phyloP scores from a whole-genome alignment of 176 grass and related monocot species.

The Triticum turgidum region DNA sequence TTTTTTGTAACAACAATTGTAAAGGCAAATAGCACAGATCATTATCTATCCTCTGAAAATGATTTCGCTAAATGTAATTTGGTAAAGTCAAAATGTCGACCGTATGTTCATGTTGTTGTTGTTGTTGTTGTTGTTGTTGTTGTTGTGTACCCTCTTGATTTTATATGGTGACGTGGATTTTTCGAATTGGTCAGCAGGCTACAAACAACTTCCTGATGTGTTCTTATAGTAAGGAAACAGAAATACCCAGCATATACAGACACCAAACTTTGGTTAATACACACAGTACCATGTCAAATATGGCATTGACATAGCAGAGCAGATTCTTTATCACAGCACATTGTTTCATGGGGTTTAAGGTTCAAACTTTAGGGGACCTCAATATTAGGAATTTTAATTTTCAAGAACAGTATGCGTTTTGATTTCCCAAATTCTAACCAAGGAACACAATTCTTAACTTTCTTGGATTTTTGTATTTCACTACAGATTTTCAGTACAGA shows the following conservation, averaged over 20 bases:
- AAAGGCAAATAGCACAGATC: not conserved
- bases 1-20: conserved; percentile 10
- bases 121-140: not conserved
- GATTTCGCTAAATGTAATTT: not conserved
- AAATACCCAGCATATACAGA: too few relatives aligned
- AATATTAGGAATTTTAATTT: too few relatives aligned
- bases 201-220: not conserved
- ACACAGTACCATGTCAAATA: too few relatives aligned
- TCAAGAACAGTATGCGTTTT: too few relatives aligned
- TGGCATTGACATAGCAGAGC: too few relatives aligned
- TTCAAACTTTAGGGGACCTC: too few relatives aligned
- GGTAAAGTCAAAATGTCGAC: not conserved
- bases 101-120: not conserved
- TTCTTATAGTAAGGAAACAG: not conserved
- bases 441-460: too few relatives aligned
- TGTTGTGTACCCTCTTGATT: not conserved
- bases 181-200: not conserved
- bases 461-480: too few relatives aligned
- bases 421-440: too few relatives aligned
- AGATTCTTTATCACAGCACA: too few relatives aligned
- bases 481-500: not conserved
- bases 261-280: too few relatives aligned
- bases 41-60: not conserved
- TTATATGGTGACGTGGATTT: not conserved
- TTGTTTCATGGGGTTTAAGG: too few relatives aligned